phyloP scores from a whole-genome alignment of 306 rosid species.

The Begonia peltatifolia region DNA sequence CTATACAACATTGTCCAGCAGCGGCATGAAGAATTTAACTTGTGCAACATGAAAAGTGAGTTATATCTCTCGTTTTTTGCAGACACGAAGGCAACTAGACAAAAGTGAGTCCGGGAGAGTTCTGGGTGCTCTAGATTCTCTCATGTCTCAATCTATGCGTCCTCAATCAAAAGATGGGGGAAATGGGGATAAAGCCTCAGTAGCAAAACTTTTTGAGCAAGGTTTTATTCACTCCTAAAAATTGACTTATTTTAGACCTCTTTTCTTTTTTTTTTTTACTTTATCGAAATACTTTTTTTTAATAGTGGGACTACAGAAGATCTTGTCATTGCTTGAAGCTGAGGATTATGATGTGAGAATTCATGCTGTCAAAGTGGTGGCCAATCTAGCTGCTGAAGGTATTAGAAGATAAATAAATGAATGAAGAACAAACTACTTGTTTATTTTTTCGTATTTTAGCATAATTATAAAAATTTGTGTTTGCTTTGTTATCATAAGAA shows the following conservation, averaged over 20 bases:
- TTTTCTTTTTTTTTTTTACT: slow-evolving; percentile 11
- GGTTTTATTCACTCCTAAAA: slow-evolving; percentile 31
- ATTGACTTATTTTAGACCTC: background rate
- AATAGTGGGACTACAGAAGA: slow-evolving; percentile 94
- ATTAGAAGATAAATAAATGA: background rate
- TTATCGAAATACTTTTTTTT: slow-evolving; percentile 1
- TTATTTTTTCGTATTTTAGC: too few species aligned
- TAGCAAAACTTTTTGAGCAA: slow-evolving; percentile 97
- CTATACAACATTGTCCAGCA: too few species aligned
- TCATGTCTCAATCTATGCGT: slow-evolving; percentile 40
- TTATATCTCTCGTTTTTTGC: slow-evolving; percentile 2
- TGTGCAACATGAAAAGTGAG: too few species aligned
- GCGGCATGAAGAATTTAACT: too few species aligned
- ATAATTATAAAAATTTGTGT: too few species aligned
- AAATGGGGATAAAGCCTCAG: slow-evolving; percentile 75
- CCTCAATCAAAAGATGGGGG: slow-evolving; percentile 49
- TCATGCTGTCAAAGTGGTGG: slow-evolving; percentile 98
- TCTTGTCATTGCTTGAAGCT: slow-evolving; percentile 92
- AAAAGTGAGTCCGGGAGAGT: slow-evolving; percentile 39
- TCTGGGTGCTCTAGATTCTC: slow-evolving; percentile 46
- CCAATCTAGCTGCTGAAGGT: slow-evolving; percentile 99
- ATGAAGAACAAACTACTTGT: too few species aligned
- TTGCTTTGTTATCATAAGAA: too few species aligned
- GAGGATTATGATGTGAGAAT: slow-evolving; percentile 88
- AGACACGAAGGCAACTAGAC: slow-evolving; percentile 59